Evolutionary conservation across 805 yeast species (phyloP), one percentile per base, ranked within the genome.

Genomic region (Zygoascus tannicola): DNA sequence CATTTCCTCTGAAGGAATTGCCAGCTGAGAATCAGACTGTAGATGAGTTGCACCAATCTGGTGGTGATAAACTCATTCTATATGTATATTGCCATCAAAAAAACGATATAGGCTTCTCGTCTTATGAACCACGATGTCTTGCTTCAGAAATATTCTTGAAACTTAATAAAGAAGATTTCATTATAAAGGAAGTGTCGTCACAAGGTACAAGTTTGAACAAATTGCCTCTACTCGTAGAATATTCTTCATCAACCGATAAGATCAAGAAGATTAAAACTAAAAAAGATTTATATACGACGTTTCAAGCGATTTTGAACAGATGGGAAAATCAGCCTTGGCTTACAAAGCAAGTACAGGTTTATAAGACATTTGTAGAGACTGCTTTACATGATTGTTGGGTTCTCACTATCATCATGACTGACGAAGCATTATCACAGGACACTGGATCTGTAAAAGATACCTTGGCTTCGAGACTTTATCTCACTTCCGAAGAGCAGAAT

Each of bases 61-160:
- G 22, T 4, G 32, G 15, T 5, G 26, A 30, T 4, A 30, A 19
- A 3, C 34, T 15, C 18, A 2, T 18, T 10, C 38, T 40, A 15
- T 40, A 40, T 16, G 43, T 40, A 7, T 32, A 28, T 19, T n/a
- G 18, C 16, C 10, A 30, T 12, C 40, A 23, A 14, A 16, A 16
- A 15, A 18, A 35, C 18, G 22, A 35, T n/a, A 26, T 26, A 26
- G 30, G 30, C 30, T 33, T 33, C 20, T 45, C 43, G 8, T 51
- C 63, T 34, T 46, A 50, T 2, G 67, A 63, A 22, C 67, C 67
- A 4, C 41, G 40, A n/a, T 50, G 64, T 35, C 44, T 60, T 18
- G 50, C 41, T 15, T 48, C 50, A 5, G 50, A 48, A 22, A 39
- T 53, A 4, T 34, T 57, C 38, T 40, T 60, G 32, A 33, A 32